Conservation (phyloP, 768 basidiomycete genomes). For the Calocera viscosa region DNA sequence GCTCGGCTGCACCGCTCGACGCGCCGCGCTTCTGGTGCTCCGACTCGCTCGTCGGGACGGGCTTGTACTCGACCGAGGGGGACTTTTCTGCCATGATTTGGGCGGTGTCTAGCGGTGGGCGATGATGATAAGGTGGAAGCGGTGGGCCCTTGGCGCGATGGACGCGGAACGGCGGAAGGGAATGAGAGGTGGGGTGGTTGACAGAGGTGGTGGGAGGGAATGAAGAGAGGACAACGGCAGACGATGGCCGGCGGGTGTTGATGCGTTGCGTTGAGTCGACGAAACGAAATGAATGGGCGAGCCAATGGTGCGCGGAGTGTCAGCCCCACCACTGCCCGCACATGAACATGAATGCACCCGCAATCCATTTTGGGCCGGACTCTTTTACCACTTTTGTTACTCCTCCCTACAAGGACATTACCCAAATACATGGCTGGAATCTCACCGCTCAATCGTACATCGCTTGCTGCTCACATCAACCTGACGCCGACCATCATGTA, state of each 20-base stretch:
- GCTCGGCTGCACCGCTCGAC: not conserved
- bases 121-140: not conserved
- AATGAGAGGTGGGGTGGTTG: not conserved
- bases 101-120: not conserved
- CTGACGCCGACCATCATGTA: too few relatives aligned
- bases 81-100: not conserved
- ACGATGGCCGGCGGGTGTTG: not conserved
- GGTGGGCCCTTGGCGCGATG: not conserved
- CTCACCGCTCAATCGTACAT: not conserved
- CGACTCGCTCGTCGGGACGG: not conserved
- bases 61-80: not conserved
- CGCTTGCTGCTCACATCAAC: not conserved
- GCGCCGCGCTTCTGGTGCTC: not conserved
- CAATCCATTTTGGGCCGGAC: too few relatives aligned
- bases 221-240: not conserved
- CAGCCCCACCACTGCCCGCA: not conserved
- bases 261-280: not conserved
- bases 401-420: too few relatives aligned
- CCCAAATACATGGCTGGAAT: too few relatives aligned
- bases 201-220: not conserved
- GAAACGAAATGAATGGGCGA: not conserved
- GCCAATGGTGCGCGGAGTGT: constrained; percentile 1
- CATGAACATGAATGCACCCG: too few relatives aligned
- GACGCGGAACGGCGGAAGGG: not conserved
- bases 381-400: too few relatives aligned